Evolutionary conservation across 768 basidiomycete species (phyloP), one percentile per base, ranked within the genome.

Genomic region (Favolaschia claudopus): DNA sequence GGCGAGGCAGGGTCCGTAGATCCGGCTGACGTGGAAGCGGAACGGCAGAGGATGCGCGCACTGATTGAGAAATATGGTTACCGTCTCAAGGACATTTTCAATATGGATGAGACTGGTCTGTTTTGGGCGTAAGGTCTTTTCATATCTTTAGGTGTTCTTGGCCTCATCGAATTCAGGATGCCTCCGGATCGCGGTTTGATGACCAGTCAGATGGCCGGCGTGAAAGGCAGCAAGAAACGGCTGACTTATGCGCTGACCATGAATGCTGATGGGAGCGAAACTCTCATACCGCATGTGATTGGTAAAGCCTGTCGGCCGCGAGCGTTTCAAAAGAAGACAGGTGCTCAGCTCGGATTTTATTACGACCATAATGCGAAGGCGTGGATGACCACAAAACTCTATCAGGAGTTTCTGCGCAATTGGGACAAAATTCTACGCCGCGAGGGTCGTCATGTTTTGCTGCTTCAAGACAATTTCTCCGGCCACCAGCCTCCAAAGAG

Each of bases 1-100:
- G 73, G 75, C 1, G 72, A 80, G 39, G 76, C 75, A 15, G 75
- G 53, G 31, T 79, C 70, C 10, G 66, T 63, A 38, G n/a, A 57
- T 29, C 20, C 54, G 1, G 50, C 58, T 2, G 65, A 45, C 14
- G 65, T 76, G n/a, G 67, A 71, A 14, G 28, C 47, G 0, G 76
- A 79, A 56, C 29, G 60, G 1, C 17, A 58, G 4, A 52, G 62
- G 0, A 31, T 80, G 2, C 62, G 69, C 28, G 63, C 67, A 17
- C 34, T 77, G 1, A 72, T 76, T 9, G 42, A 62, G 33, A 55
- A 70, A 12, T 14, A 48, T 60, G 66, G 67, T 0, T 77, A 75
- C 54, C 17, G 53, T 34, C 47, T 58, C 6, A 42, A 58, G 12
- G 72, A 79, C 48, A 67, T 74, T n/a, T 78, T 73, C 36, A 78